Percentiles rank a stretch among this genome's conserved stretches.
Evolutionary conservation across 2,329 filamentous ascomycete genomes (phyloP).

Genomic region (Didymella arachidicola): DNA sequence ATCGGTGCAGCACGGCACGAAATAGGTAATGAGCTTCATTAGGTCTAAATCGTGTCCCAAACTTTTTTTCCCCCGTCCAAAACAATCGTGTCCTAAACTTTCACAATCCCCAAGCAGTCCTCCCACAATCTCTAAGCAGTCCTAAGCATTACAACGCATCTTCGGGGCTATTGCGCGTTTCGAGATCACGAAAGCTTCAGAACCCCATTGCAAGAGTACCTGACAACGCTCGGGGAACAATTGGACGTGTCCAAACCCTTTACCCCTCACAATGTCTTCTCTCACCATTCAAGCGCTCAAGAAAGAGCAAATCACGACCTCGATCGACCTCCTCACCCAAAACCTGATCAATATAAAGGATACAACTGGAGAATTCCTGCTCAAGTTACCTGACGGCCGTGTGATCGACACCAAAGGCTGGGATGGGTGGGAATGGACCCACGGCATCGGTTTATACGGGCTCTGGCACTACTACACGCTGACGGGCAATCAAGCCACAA

Average conservation of each 20-base stretch:
- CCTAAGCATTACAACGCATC: not conserved
- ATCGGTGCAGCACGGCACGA: slow-evolving; percentile 37
- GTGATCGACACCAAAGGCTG: slow-evolving; percentile 86
- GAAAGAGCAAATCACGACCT: slow-evolving; percentile 57
- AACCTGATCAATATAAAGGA: slow-evolving; percentile 82
- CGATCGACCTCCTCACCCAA: slow-evolving; percentile 72
- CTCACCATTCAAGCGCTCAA: slow-evolving; percentile 52
- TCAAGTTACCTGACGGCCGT: slow-evolving; percentile 74
- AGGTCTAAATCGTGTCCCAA: slow-evolving; percentile 18
- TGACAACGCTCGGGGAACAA: not conserved
- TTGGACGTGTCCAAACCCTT: slow-evolving; percentile 1
- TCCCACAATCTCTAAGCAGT: not conserved
- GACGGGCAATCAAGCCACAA: slow-evolving; percentile 67
- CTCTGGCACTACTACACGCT: slow-evolving; percentile 83
- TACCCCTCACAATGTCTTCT: slow-evolving; percentile 48
- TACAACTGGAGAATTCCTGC: slow-evolving; percentile 74
- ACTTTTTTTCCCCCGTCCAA: slow-evolving; percentile 20
- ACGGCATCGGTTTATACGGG: slow-evolving; percentile 80
- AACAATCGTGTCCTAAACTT: slow-evolving; percentile 9
- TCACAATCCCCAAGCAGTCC: not conserved
- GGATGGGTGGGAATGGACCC: slow-evolving; percentile 85
- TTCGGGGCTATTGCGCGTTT: not conserved
- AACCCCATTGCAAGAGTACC: not conserved
- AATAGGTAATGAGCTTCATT: slow-evolving; percentile 21
- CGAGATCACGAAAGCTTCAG: not conserved